phyloP scores from a whole-genome alignment of 202 grass and related monocot genomes.

The Setaria viridis region DNA sequence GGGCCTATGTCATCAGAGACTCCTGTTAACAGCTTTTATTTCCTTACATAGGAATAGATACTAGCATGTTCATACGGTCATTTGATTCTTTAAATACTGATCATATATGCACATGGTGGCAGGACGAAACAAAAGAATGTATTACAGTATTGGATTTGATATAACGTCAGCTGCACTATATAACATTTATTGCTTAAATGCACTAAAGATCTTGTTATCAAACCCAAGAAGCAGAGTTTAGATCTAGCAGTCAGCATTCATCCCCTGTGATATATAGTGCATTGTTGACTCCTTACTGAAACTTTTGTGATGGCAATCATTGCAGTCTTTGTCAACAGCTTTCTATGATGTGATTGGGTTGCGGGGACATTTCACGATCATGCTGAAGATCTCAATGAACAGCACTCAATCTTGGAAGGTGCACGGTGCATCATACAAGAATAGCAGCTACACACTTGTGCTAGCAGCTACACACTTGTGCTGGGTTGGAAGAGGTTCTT shows the following conservation, averaged over 20 bases:
- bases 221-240: neutral
- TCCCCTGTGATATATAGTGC: neutral
- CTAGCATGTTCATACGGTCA: neutral
- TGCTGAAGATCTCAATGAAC: neutral
- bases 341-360: neutral
- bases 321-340: neutral
- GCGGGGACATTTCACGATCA: neutral
- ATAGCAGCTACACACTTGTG: neutral
- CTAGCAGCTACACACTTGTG: neutral
- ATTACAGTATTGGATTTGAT: neutral
- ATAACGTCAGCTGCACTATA: neutral
- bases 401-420: conserved; percentile 31
- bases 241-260: neutral
- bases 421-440: neutral
- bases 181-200: neutral
- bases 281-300: neutral
- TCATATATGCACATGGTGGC: neutral
- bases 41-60: neutral
- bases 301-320: neutral
- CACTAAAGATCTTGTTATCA: neutral
- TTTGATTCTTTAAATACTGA: neutral
- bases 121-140: neutral
- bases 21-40: neutral
- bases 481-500: conserved; percentile 44
- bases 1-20: neutral